phyloP scores from a whole-genome alignment of 306 rosid species.

The Luffa acutangula region DNA sequence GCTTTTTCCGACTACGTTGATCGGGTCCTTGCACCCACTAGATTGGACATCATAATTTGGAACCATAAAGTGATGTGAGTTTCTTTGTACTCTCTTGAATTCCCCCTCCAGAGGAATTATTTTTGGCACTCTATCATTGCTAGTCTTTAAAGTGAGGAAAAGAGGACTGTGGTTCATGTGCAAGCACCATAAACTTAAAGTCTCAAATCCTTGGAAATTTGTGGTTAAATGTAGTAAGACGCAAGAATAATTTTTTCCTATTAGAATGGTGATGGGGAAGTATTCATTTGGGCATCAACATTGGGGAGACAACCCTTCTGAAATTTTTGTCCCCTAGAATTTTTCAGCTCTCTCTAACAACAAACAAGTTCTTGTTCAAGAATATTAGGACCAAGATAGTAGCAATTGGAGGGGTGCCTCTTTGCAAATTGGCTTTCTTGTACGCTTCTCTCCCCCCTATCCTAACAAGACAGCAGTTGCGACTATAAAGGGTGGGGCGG shows the following conservation, averaged over 20 bases:
- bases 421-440: no score
- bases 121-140: background rate
- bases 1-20: background rate
- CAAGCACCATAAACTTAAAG: background rate
- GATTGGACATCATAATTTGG: background rate
- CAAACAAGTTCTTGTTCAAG: no score
- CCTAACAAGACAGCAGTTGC: no score
- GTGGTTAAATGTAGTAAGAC: background rate
- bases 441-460: no score
- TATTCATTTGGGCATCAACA: no score
- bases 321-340: no score
- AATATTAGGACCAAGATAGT: no score
- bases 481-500: no score
- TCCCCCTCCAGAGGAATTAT: background rate
- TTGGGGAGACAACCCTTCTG: no score
- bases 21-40: background rate
- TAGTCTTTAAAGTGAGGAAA: background rate
- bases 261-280: background rate
- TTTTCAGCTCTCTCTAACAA: no score
- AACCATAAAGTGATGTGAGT: background rate
- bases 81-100: background rate
- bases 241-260: background rate
- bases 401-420: no score
- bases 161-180: background rate
- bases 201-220: background rate